These are phyloP conservation scores for Pisolithus thermaeus DNA, from an alignment of 1,284 basidiomycete species.

Conservation along the genomic window DNA sequence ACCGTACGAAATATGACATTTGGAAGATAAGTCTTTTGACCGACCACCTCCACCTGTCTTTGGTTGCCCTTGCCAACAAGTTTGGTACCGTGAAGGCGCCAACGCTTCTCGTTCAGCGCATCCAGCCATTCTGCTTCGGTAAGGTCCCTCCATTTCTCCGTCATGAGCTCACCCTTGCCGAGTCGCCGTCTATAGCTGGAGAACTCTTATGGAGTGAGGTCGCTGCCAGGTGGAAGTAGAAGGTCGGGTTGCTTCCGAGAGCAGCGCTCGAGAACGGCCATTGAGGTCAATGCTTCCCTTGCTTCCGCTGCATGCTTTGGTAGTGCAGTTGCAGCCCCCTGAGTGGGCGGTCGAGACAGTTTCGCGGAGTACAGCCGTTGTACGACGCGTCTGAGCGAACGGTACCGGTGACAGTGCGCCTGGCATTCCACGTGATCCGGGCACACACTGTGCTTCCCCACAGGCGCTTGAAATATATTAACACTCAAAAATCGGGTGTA, in stretches of 20 bases:
- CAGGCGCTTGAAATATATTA: too few species aligned
- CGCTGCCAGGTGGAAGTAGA: slow-evolving; percentile 38
- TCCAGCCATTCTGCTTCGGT: slow-evolving; percentile 54
- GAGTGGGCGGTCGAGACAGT: slow-evolving; percentile 12
- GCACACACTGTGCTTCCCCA: too few species aligned
- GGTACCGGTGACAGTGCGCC: too few species aligned
- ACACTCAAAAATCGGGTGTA: too few species aligned
- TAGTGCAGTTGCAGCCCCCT: slow-evolving; percentile 30
- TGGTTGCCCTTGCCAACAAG: slow-evolving; percentile 33
- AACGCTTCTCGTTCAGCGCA: slow-evolving; percentile 48
- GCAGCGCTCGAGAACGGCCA: slow-evolving; percentile 66
- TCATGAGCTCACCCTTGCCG: slow-evolving; percentile 46
- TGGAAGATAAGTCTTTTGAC: slow-evolving; percentile 83
- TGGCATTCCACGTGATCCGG: too few species aligned
- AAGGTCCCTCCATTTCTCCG: slow-evolving; percentile 34
- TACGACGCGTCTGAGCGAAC: slow-evolving; percentile 24
- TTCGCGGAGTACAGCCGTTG: slow-evolving; percentile 48
- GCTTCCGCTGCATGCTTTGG: slow-evolving; percentile 47
- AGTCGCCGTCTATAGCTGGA: slow-evolving; percentile 52
- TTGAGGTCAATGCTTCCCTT: slow-evolving; percentile 61
- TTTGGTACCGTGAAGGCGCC: slow-evolving; percentile 60
- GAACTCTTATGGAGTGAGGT: slow-evolving; percentile 59
- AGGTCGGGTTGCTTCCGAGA: slow-evolving; percentile 40
- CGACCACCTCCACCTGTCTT: slow-evolving; percentile 53
- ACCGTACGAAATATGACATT: slow-evolving; percentile 83